Base-by-base conservation (phyloP, 2,329 filamentous ascomycete species). In the Alternaria sp. region DNA sequence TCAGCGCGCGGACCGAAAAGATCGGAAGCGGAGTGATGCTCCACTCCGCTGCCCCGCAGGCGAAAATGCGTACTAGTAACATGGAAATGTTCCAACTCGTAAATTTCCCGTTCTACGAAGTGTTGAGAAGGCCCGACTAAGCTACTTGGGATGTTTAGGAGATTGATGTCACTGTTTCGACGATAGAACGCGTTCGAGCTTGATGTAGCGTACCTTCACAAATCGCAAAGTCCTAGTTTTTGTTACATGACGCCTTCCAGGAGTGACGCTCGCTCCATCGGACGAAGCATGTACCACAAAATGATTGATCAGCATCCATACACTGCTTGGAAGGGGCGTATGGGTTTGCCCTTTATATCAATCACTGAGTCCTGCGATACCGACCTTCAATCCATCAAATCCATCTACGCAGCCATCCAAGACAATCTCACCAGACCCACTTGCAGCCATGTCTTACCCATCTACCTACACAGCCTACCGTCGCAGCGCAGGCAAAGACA, bases 401-500 rank as follows among this genome's bases (percentile, higher is more conserved):
- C 6, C 7, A 49, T 49, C 20, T 18, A 18, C 28, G 11, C 45
- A 34, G 28, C 20, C 28, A 14, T 49, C 11, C 12, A 34, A 16
- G 28, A 14, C 7, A 22, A 20, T 10, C 14, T 49, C 28, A 12
- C 28, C 18, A 34, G 16, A 3, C 7, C 14, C 12, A 34, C 18
- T 3, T 7, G 38, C 14, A 38, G 10, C 11, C 25, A 68, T 68
- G 62, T 28, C 62, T 6, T 67, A 65, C 25, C 69, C 69, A 16
- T 56, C 25, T 20, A 70, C 61, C 1, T 63, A 61, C 56, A 57
- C 52, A 16, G 59, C 70, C n/a, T 71, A 55, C 59, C 68, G 67
- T 34, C 70, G 70, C 44, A 67, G 59, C 46, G 44, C 70, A 60
- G 3, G 62, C 60, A 6, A 45, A 51, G 5, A 50, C 65, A 36